Conservation (phyloP, 164 flowering plant species). For the Dillenia turbinata region DNA sequence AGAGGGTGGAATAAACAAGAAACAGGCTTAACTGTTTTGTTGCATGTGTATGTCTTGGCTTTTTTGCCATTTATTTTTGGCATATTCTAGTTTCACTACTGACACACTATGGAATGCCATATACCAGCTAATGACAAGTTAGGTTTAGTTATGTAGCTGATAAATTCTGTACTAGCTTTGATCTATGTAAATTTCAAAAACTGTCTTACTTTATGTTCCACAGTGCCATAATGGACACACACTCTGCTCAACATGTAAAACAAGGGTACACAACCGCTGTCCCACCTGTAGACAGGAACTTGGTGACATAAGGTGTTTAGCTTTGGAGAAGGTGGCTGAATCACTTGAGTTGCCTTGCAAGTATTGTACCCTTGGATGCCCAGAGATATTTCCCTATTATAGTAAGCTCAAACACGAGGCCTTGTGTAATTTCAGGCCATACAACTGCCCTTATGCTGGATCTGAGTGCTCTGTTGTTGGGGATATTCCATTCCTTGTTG, state of each 20-base stretch:
- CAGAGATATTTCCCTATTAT: constrained; percentile 59
- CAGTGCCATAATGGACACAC: constrained; percentile 73
- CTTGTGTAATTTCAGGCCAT: constrained; percentile 50
- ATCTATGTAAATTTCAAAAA: too few species aligned
- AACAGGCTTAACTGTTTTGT: too few species aligned
- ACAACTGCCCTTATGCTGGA: constrained; percentile 62
- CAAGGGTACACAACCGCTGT: constrained; percentile 51
- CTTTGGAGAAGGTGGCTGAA: constrained; percentile 61
- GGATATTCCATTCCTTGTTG: constrained; percentile 46
- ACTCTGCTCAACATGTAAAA: constrained; percentile 58
- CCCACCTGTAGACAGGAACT: constrained; percentile 66
- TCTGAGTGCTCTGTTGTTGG: constrained; percentile 54
- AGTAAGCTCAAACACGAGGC: constrained; percentile 57
- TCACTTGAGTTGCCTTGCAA: constrained; percentile 65
- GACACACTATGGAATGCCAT: too few species aligned
- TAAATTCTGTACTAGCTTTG: too few species aligned
- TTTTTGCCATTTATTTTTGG: too few species aligned
- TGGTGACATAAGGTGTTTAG: constrained; percentile 60
- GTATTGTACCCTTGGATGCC: constrained; percentile 46
- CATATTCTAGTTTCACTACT: too few species aligned
- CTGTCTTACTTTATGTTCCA: constrained; percentile 2
- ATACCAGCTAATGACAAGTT: too few species aligned
- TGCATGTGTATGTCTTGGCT: too few species aligned
- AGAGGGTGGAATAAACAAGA: too few species aligned
- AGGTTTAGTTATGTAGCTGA: too few species aligned